phyloP scores from a whole-genome alignment of 345 rosid genomes.

The Eucalyptus lansdowneana region DNA sequence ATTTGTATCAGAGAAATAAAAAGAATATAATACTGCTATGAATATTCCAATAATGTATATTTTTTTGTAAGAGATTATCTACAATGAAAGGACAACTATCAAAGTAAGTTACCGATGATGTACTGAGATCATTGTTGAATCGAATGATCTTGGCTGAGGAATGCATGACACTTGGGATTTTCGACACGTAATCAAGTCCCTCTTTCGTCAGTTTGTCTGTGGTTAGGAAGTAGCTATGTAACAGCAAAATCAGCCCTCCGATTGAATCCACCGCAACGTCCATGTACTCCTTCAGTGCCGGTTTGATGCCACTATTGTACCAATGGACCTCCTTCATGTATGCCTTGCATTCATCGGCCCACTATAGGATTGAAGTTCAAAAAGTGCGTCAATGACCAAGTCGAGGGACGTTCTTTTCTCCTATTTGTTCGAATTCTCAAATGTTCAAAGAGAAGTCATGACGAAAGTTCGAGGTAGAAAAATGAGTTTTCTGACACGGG shows the following conservation, averaged over 20 bases:
- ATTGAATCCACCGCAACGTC: background rate
- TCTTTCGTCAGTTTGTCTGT: too few relatives aligned
- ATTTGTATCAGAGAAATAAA: background rate
- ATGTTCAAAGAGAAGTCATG: background rate
- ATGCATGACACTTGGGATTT: too few relatives aligned
- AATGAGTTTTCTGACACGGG: background rate
- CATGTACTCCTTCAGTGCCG: background rate
- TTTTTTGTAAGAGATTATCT: background rate
- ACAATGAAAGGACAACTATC: too few relatives aligned
- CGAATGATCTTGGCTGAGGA: too few relatives aligned
- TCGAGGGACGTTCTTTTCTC: background rate
- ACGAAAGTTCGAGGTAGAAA: background rate
- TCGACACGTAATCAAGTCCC: too few relatives aligned
- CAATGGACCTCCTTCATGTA: background rate
- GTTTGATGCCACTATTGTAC: background rate
- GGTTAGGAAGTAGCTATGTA: too few relatives aligned
- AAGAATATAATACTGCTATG: too few relatives aligned
- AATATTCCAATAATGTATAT: background rate
- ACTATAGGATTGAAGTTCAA: background rate
- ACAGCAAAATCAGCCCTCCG: too few relatives aligned
- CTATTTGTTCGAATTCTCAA: background rate
- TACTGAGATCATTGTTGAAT: too few relatives aligned
- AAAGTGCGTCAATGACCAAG: background rate
- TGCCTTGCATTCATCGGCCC: background rate
- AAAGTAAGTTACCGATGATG: too few relatives aligned